Evolutionary conservation across 1,284 basidiomycete genomes (phyloP), one percentile per base, ranked within the genome.

Genomic region (Mrakiaceae sp.): DNA sequence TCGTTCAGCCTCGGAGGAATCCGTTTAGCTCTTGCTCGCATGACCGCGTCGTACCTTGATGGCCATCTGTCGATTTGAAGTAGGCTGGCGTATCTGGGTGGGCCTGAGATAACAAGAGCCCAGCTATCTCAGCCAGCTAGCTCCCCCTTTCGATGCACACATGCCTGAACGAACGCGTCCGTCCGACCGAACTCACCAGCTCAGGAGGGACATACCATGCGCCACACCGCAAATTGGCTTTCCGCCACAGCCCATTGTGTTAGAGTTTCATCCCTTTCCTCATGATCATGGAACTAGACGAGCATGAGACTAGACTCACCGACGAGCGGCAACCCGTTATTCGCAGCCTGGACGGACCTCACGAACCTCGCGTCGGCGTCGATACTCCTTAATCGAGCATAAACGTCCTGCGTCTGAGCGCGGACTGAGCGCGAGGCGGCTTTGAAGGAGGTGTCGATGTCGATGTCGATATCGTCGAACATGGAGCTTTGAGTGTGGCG

Each of bases 51-150:
- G 78, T 75, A 61, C 84, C 82, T 68, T 84, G 87, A 71, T 98
- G 94, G 0, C 95, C 95, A 71, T 98, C 95, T 0, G 94, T 97
- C 0, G 92, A 96, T 75, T 98, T 98, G 82, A 97, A 98, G 78
- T 98, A 98, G 12, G 87, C 88, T 1, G 62, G 56, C 10, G 56
- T 58, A 6, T 39, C 14, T 2, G 62, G 62, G 8, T 63, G 55
- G 43, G 62, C 62, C 60, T 62, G 43, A n/a, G 12, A 4, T 4
- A 12, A 47, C 6, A 42, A 53, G 4, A 55, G 43, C 53, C n/a
- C 7, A 6, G 7, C 46, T 16, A 14, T 8, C 12, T 27, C 16
- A 27, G 14, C 14, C 42, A 16, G 43, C 7, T 12, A 12, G 44
- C 5, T 43, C 12, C 10, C 16, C 11, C 10, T 11, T 46, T 10